These are phyloP conservation scores for Bertia moriformis DNA, from an alignment of 2,329 filamentous ascomycete genomes.

Conservation along the genomic window DNA sequence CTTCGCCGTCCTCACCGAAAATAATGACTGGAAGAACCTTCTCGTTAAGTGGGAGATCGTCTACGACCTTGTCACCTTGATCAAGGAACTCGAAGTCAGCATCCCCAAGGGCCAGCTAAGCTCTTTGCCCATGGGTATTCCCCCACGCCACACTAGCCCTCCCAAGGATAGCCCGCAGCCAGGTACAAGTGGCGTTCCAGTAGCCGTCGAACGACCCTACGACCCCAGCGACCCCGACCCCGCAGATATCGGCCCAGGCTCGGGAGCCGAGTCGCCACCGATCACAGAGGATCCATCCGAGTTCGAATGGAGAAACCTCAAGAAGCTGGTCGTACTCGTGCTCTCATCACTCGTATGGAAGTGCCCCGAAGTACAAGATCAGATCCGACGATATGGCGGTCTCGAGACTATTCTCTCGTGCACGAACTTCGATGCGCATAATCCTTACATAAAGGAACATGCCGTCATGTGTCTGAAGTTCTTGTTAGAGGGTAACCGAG, in stretches of 20 bases:
- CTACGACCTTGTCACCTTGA: slow-evolving; percentile 46
- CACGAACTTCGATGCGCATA: slow-evolving; percentile 48
- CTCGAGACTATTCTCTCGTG: slow-evolving; percentile 49
- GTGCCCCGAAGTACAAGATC: slow-evolving; percentile 45
- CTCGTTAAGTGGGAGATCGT: slow-evolving; percentile 53
- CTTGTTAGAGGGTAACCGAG: background rate
- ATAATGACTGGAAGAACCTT: slow-evolving; percentile 51
- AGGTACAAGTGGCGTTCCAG: slow-evolving; percentile 14
- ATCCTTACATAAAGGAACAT: slow-evolving; percentile 54
- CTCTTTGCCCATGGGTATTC: slow-evolving; percentile 1
- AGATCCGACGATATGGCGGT: slow-evolving; percentile 44
- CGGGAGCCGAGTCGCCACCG: background rate
- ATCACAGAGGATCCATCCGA: slow-evolving; percentile 1
- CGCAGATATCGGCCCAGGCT: slow-evolving; percentile 8
- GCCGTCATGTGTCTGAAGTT: slow-evolving; percentile 43
- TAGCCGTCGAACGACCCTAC: slow-evolving; percentile 43
- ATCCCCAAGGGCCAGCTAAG: slow-evolving; percentile 42
- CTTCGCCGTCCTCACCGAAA: slow-evolving; percentile 52
- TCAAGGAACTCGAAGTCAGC: slow-evolving; percentile 48
- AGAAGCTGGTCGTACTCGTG: slow-evolving; percentile 52
- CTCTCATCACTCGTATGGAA: slow-evolving; percentile 53
- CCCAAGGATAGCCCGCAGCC: slow-evolving; percentile 9
- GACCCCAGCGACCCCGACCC: slow-evolving; percentile 26
- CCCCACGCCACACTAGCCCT: slow-evolving; percentile 6
- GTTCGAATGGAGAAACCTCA: slow-evolving; percentile 34